Evolutionary conservation across 139 green algal species (phyloP).

Genomic region (Chlamydomonas schloesseri): DNA sequence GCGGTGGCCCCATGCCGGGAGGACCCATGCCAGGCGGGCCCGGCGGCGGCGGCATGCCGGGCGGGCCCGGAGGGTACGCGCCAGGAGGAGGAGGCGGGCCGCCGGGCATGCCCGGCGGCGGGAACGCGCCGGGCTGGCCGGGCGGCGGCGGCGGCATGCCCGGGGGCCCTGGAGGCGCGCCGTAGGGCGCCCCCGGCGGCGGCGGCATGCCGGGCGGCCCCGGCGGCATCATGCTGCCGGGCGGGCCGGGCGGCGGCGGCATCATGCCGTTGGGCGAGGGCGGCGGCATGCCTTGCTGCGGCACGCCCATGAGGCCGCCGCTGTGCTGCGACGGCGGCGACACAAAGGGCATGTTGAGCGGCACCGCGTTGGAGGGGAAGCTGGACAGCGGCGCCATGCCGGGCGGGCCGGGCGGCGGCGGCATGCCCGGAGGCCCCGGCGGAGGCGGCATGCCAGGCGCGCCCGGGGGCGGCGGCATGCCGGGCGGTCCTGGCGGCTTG

Average conservation of each 20-base stretch:
- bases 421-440: conserved; percentile 1
- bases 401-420: neutral
- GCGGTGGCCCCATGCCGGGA: neutral
- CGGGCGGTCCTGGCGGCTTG: neutral
- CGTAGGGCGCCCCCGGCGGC: neutral
- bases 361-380: conserved; percentile 32
- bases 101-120: neutral
- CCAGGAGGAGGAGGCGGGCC: neutral
- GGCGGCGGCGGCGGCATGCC: neutral
- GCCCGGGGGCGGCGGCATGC: neutral
- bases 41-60: conserved; percentile 23
- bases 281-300: neutral
- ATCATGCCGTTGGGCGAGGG: conserved; percentile 6
- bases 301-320: conserved; percentile 25
- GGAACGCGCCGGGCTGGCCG: neutral
- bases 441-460: neutral
- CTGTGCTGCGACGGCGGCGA: conserved; percentile 32
- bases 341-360: conserved; percentile 17
- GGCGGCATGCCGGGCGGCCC: conserved; percentile 5
- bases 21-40: neutral
- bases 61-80: neutral
- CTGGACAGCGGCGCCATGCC: conserved; percentile 2
- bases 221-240: neutral
- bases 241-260: neutral
- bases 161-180: neutral